Conservation (phyloP, 2,329 filamentous ascomycete species). For the Trichoderma hamatum region DNA sequence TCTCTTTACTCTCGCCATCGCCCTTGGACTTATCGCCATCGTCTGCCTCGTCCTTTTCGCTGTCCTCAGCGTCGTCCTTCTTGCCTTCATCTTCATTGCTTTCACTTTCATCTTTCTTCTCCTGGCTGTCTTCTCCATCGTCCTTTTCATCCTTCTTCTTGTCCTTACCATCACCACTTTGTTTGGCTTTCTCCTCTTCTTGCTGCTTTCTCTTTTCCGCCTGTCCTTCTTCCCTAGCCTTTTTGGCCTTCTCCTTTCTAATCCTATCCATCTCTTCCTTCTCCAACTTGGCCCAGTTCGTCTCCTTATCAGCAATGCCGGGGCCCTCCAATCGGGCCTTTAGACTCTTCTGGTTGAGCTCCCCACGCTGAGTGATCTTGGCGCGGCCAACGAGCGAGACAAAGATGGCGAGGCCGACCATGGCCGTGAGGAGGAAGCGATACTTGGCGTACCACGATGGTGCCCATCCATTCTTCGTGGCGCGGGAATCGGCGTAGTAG, state of each 20-base stretch:
- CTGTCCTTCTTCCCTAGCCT: slow-evolving; percentile 37
- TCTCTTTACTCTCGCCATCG: not conserved
- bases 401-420: slow-evolving; percentile 82
- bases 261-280: slow-evolving; percentile 44
- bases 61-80: not conserved
- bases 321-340: slow-evolving; percentile 43
- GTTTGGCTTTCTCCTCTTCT: slow-evolving; percentile 34
- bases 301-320: slow-evolving; percentile 41
- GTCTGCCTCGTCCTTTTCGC: not conserved
- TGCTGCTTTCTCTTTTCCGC: slow-evolving; percentile 33
- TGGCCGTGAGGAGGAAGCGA: slow-evolving; percentile 87
- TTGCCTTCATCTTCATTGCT: not conserved
- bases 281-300: slow-evolving; percentile 53
- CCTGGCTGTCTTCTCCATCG: not conserved
- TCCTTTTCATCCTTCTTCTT: slow-evolving; percentile 21
- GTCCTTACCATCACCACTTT: slow-evolving; percentile 30
- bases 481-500: slow-evolving; percentile 81
- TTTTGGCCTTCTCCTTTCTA: slow-evolving; percentile 42
- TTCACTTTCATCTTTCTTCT: not conserved
- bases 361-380: slow-evolving; percentile 58
- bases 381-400: slow-evolving; percentile 80
- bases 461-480: slow-evolving; percentile 73
- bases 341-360: slow-evolving; percentile 41
- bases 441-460: slow-evolving; percentile 87
- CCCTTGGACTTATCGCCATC: not conserved